Evolutionary conservation across 225 moss, liverwort and hornwort species (phyloP), one percentile per base, ranked within the genome.

Genomic region (Pleurozium schreberi): DNA sequence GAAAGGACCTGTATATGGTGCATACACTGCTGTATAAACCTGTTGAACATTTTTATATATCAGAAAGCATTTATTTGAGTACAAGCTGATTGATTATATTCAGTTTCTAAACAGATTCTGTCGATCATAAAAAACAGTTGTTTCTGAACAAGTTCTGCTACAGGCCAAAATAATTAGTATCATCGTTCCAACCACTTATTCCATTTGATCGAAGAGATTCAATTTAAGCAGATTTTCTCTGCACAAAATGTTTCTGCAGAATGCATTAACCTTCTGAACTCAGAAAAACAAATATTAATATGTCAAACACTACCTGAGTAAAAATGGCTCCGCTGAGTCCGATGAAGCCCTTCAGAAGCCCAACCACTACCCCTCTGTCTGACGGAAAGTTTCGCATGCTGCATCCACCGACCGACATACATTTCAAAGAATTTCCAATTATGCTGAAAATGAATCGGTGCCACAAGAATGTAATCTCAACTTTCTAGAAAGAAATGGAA

Each of bases 21-120:
- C 98, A 94, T 98, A 98, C 75, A 98, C 94, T 93, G 98, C 98
- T 76, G 98, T 98, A 80, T 96, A 98, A 89, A 98, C 98, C 98
- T 98, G 94, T 57, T 47, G 34, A 78, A 77, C 10, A 25, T n/a
- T 57, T 78, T 34, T 33, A 31, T 65, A 81, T 80, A 81, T 89
- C 57, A 89, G 84, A 66, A 86, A 45, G 36, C 78, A 85, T 85
- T 65, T 65, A 82, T 73, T 91, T 82, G 40, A 86, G 57, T 36
- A 71, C 71, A 78, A 38, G 74, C 60, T 50, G 58, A 82, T 80
- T 63, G 76, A 85, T 59, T 50, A 27, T 50, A 76, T 52, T 81
- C 84, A 92, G 69, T 22, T 79, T 66, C 50, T 57, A 49, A 55
- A 49, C 76, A 47, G 57, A 73, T 31, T 67, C n/a, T 42, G 58